Evolutionary conservation across 2,329 filamentous ascomycete genomes (phyloP), one percentile per base, ranked within the genome.

Genomic region (Cucurbitaria berberidis): DNA sequence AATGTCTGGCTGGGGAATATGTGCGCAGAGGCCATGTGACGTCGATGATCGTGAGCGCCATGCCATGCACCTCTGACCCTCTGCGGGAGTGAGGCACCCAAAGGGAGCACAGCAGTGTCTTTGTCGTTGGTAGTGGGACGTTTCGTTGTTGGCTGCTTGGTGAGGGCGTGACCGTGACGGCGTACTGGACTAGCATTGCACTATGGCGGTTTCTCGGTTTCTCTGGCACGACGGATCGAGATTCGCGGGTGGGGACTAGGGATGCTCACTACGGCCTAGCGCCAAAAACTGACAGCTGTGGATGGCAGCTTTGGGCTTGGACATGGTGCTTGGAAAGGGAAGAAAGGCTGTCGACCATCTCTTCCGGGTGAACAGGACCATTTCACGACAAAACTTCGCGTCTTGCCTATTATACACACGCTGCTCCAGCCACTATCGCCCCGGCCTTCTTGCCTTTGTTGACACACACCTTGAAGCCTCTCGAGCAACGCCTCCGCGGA

Each of bases 211-310:
- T n/a, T n/a, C n/a, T n/a, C 32, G 19, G 44, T 32, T 35, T 15
- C 7, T 16, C n/a, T 26, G 30, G 16, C 16, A 15, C 42, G 16
- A 32, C 13, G 30, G 42, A 39, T 22, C 13, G 7, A 22, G 13
- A n/a, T n/a, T n/a, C n/a, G n/a, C n/a, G n/a, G n/a, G 36, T 51
- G 48, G 48, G 41, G 39, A 24, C 27, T 45, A 45, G 45, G 39
- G 39, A 19, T 11, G 29, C 50, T 44, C 40, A 45, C 34, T 46
- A 36, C 42, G 26, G 41, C 26, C n/a, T 54, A 50, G 51, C 46
- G 27, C 32, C 38, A n/a, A n/a, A 35, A 26, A 44, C 43, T 55
- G 52, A 55, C 52, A 55, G 52, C 21, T 40, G 38, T 51, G 46
- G 40, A 51, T 22, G 41, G 52, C 47, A 29, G 24, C 36, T 38